These are phyloP conservation scores for Conidiobolus incongruus DNA, from an alignment of 371 early-diverging fungal genomes.

Conservation along the genomic window DNA sequence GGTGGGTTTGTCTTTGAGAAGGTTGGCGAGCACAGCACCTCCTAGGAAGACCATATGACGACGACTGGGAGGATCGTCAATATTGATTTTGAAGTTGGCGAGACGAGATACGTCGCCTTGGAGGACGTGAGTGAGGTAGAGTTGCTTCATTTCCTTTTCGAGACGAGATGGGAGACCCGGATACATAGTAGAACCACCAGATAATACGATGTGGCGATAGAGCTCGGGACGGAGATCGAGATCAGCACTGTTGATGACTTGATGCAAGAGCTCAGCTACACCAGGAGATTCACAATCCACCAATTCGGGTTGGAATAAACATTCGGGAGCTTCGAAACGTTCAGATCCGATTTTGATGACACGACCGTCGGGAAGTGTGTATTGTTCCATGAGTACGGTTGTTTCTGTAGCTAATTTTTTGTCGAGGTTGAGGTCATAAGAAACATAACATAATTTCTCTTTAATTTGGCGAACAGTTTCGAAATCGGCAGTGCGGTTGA, in stretches of 20 bases:
- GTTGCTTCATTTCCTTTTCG: conserved; percentile 92
- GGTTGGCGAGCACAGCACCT: conserved; percentile 90
- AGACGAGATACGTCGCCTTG: conserved; percentile 63
- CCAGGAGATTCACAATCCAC: conserved; percentile 86
- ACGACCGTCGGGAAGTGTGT: conserved; percentile 94
- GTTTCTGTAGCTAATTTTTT: conserved; percentile 89
- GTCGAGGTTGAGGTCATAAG: conserved; percentile 85
- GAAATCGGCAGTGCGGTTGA: conserved; percentile 93
- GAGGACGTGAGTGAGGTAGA: conserved; percentile 73
- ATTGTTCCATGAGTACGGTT: conserved; percentile 82
- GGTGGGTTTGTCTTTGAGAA: conserved; percentile 75
- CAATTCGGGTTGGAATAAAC: conserved; percentile 91
- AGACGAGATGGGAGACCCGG: conserved; percentile 88
- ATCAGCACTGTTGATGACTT: conserved; percentile 75
- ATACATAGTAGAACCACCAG: conserved; percentile 96
- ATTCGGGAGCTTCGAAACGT: conserved; percentile 94
- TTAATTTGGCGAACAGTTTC: conserved; percentile 93
- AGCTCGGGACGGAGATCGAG: conserved; percentile 83
- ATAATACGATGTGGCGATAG: conserved; percentile 89
- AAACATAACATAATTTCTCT: conserved; percentile 93
- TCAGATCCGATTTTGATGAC: conserved; percentile 95
- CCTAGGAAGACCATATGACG: conserved; percentile 96
- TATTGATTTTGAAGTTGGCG: conserved; percentile 86
- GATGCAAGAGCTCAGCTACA: conserved; percentile 80
- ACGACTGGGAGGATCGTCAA: conserved; percentile 93